Percentiles rank a stretch among this genome's conserved stretches.
These are phyloP conservation scores for Epipyxis sp. DNA, from an alignment of 108 stramenopile genomes.

Conservation along the genomic window DNA sequence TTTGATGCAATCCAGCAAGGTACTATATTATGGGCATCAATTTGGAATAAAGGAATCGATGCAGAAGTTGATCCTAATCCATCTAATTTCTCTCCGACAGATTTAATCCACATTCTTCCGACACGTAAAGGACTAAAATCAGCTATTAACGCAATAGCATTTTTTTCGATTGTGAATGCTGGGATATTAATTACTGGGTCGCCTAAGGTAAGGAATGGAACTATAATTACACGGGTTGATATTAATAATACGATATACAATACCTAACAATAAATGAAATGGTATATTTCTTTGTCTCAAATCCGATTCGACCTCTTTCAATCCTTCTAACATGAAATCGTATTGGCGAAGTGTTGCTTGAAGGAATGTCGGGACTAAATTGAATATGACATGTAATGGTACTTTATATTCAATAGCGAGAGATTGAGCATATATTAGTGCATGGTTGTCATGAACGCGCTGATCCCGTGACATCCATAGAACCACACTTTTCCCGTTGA, in stretches of 20 bases:
- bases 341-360: slow-evolving; percentile 72
- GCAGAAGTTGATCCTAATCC: background rate
- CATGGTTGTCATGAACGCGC: slow-evolving; percentile 90
- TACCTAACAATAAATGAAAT: slow-evolving; percentile 71
- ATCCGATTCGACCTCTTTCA: slow-evolving; percentile 70
- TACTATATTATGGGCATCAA: slow-evolving; percentile 97
- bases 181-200: slow-evolving; percentile 56
- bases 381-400: slow-evolving; percentile 72
- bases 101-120: slow-evolving; percentile 64
- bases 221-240: too few species aligned
- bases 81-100: slow-evolving; percentile 57
- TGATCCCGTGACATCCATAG: slow-evolving; percentile 98
- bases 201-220: too few species aligned
- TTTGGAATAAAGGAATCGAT: slow-evolving; percentile 71
- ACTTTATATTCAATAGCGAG: slow-evolving; percentile 58
- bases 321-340: slow-evolving; percentile 75
- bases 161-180: slow-evolving; percentile 40
- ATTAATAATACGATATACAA: too few species aligned
- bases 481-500: slow-evolving; percentile 55
- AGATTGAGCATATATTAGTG: slow-evolving; percentile 72
- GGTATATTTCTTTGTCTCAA: slow-evolving; percentile 64
- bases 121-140: slow-evolving; percentile 84
- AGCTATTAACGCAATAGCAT: slow-evolving; percentile 65
- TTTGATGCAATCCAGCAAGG: slow-evolving; percentile 87
- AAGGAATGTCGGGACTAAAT: slow-evolving; percentile 34